Evolutionary conservation across 768 basidiomycete species (phyloP).

Genomic region (Mycena filopes): DNA sequence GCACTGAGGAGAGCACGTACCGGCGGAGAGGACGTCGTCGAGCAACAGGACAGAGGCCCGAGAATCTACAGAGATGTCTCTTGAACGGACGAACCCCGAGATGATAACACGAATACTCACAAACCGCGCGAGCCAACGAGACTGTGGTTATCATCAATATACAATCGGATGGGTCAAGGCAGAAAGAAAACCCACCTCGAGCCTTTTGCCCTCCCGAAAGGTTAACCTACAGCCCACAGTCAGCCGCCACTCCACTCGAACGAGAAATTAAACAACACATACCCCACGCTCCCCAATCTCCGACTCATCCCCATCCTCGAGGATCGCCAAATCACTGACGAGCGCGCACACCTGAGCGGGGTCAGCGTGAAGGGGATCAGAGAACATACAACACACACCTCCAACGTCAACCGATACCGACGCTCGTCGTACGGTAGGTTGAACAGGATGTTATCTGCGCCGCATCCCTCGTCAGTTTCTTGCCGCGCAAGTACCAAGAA

Average conservation of each 20-base stretch:
- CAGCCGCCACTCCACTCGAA: no score
- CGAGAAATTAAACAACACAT: no score
- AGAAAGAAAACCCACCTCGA: slow-evolving; percentile 53
- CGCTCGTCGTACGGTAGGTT: slow-evolving; percentile 77
- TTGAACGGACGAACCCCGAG: neutral
- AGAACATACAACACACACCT: no score
- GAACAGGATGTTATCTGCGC: slow-evolving; percentile 78
- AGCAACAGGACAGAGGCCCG: slow-evolving; percentile 83
- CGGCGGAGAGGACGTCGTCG: slow-evolving; percentile 81
- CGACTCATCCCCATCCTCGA: slow-evolving; percentile 89
- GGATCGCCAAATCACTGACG: slow-evolving; percentile 79
- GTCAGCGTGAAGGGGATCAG: slow-evolving; percentile 46
- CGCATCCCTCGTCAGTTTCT: neutral
- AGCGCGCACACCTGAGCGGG: slow-evolving; percentile 63
- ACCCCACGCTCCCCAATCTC: slow-evolving; percentile 93
- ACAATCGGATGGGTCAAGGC: neutral
- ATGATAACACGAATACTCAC: slow-evolving; percentile 6
- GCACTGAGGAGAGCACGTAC: slow-evolving; percentile 36
- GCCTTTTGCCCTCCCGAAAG: slow-evolving; percentile 75
- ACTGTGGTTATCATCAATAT: slow-evolving; percentile 48
- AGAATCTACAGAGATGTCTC: slow-evolving; percentile 55
- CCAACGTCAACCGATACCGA: slow-evolving; percentile 80
- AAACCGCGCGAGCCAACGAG: slow-evolving; percentile 86
- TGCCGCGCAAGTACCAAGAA: no score
- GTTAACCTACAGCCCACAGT: slow-evolving; percentile 58